Evolutionary conservation across 768 basidiomycete species (phyloP).

Genomic region (Phlebiopsis flavidoalba): DNA sequence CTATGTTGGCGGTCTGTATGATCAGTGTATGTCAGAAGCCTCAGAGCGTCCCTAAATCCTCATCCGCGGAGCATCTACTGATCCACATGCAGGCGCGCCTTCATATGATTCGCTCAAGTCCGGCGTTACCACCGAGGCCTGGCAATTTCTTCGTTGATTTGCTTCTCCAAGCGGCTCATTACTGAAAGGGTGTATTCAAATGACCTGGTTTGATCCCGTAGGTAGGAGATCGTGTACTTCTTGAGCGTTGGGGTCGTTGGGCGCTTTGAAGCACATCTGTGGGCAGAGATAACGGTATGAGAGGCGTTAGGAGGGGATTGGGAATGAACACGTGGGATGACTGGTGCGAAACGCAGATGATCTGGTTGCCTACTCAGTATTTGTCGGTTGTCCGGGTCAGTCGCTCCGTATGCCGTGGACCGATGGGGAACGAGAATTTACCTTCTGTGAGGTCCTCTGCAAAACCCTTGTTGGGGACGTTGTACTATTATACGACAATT

Average conservation of each 20-base stretch:
- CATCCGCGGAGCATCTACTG: not conserved
- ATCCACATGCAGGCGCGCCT: slow-evolving; percentile 33
- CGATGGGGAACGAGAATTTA: slow-evolving; percentile 95
- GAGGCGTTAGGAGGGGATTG: not conserved
- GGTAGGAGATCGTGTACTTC: slow-evolving; percentile 71
- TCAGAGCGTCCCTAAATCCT: not conserved
- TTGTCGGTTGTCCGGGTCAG: slow-evolving; percentile 66
- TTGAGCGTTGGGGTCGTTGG: slow-evolving; percentile 81
- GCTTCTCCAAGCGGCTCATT: slow-evolving; percentile 57
- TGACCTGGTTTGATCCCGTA: slow-evolving; percentile 69
- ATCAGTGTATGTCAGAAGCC: too few species aligned
- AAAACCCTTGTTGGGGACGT: slow-evolving; percentile 79
- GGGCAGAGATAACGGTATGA: not conserved
- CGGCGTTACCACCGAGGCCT: slow-evolving; percentile 74
- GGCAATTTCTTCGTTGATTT: slow-evolving; percentile 62
- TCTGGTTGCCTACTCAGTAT: slow-evolving; percentile 65
- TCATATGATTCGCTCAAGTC: slow-evolving; percentile 54
- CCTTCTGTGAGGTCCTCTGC: slow-evolving; percentile 95
- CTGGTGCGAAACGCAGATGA: not conserved
- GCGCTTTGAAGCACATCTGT: slow-evolving; percentile 84
- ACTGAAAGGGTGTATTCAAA: slow-evolving; percentile 84
- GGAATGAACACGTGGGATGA: too few species aligned
- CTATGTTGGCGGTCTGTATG: too few species aligned
- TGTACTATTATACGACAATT: slow-evolving; percentile 48
- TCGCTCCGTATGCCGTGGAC: slow-evolving; percentile 86